phyloP scores from a whole-genome alignment of 805 yeast species.

The Cyberlindnera mycetangii region DNA sequence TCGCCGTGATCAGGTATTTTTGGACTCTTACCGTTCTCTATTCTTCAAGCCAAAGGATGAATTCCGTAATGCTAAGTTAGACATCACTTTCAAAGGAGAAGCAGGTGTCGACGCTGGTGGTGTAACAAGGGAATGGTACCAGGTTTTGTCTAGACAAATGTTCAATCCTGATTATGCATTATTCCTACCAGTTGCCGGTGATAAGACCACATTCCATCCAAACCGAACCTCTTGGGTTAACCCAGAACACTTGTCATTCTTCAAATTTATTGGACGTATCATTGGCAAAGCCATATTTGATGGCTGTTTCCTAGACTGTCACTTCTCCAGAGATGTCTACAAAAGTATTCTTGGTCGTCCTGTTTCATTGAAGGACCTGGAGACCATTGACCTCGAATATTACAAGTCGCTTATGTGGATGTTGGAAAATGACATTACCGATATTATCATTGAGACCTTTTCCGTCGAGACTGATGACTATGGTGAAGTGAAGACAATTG shows the following conservation, averaged over 20 bases:
- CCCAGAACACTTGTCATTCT: slow-evolving; percentile 89
- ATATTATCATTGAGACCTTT: slow-evolving; percentile 90
- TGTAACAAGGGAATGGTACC: slow-evolving; percentile 96
- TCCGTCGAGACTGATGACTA: slow-evolving; percentile 91
- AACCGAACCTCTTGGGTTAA: slow-evolving; percentile 88
- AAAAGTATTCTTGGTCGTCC: slow-evolving; percentile 76
- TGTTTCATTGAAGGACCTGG: slow-evolving; percentile 90
- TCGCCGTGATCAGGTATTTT: slow-evolving; percentile 85
- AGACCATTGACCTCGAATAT: slow-evolving; percentile 86
- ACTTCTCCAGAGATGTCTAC: slow-evolving; percentile 92
- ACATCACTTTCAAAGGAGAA: slow-evolving; percentile 86
- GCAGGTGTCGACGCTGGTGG: slow-evolving; percentile 99
- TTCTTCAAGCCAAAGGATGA: slow-evolving; percentile 77
- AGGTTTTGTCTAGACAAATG: slow-evolving; percentile 89
- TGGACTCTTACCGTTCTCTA: slow-evolving; percentile 82
- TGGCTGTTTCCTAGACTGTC: slow-evolving; percentile 83
- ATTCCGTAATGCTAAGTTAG: slow-evolving; percentile 67
- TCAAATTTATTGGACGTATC: slow-evolving; percentile 89
- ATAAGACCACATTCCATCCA: slow-evolving; percentile 92
- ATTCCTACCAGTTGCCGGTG: slow-evolving; percentile 87
- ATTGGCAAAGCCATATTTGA: slow-evolving; percentile 95
- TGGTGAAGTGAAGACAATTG: slow-evolving; percentile 83
- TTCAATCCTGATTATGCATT: slow-evolving; percentile 93
- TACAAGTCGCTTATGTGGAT: slow-evolving; percentile 94
- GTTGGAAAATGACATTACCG: slow-evolving; percentile 94